Evolutionary conservation across 2,329 filamentous ascomycete species (phyloP), one percentile per base, ranked within the genome.

Genomic region (Metarhizium guizhouense): DNA sequence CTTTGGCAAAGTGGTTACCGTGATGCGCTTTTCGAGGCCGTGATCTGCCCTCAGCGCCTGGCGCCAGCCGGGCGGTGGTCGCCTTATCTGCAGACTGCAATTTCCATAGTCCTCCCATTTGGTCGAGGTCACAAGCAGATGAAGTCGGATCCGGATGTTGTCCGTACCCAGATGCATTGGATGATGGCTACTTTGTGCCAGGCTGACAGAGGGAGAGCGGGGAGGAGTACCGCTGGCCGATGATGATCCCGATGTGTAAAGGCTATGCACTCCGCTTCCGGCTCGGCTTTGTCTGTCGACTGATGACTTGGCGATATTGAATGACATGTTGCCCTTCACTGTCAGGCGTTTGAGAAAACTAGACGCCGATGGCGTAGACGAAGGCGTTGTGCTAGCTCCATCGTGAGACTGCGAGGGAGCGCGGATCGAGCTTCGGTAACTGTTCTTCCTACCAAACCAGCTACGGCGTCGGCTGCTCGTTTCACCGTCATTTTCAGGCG

Each of bases 71-170:
- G 72, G 81, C 53, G 78, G 86, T n/a, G 90, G 88, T 18, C 84
- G 82, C 67, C 91, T 84, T 64, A 99, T 90, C 16, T 88, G 90
- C 57, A 99, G 75, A 42, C 84, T 79, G 58, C 91, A 95, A 62
- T 89, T 85, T 60, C 94, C 93, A 74, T 92, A 85, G 67, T 97
- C 92, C 58, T 90, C 85, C 94, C 94, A 99, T 68, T 93, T 93
- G 52, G 84, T 84, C 13, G 83, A 77, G 1, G 82, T 77, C 57
- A 91, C 86, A 52, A 93, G 85, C 51, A 89, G 78, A 68, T 97
- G 96, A 13, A 97, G 81, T 40, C 91, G 81, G 62, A 96, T 89
- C 63, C 92, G 92, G 53, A 93, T 84, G 64, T 94, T 91, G 29
- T 72, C 71, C 6, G 61, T 60, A 54, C 86, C 86, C 56, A 90